A percentile compares a stretch with the other conserved stretches of the same genome.
These are phyloP conservation scores for Cordyceps pruinosa DNA, from an alignment of 2,329 filamentous ascomycete genomes.

Conservation along the genomic window DNA sequence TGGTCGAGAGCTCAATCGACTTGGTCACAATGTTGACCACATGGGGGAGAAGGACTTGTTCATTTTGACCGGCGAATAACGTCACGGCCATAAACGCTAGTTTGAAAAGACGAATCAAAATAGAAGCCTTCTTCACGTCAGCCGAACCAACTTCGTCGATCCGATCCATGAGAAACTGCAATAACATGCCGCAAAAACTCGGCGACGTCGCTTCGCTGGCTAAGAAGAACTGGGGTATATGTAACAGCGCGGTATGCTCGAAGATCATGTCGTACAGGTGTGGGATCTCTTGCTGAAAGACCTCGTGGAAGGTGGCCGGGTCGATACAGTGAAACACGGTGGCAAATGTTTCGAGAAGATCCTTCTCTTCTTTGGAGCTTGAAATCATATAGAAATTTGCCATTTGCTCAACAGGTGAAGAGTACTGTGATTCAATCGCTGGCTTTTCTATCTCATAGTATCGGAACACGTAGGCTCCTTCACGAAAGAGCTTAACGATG, in stretches of 20 bases:
- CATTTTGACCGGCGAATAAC: constrained; percentile 88
- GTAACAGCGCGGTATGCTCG: constrained; percentile 86
- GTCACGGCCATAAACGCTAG: constrained; percentile 99
- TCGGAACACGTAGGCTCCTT: constrained; percentile 91
- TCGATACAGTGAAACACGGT: constrained; percentile 98
- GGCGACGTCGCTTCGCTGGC: constrained; percentile 98
- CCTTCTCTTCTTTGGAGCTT: constrained; percentile 93
- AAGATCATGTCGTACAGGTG: constrained; percentile 97
- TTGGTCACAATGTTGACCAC: constrained; percentile 96
- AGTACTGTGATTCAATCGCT: constrained; percentile 62
- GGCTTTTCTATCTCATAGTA: constrained; percentile 92
- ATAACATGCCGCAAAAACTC: constrained; percentile 94
- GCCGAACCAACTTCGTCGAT: constrained; percentile 91
- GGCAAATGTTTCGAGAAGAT: constrained; percentile 92
- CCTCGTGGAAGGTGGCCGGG: constrained; percentile 95
- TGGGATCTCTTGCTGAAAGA: constrained; percentile 95
- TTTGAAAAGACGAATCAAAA: constrained; percentile 91
- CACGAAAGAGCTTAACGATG: constrained; percentile 93
- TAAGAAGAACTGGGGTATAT: constrained; percentile 95
- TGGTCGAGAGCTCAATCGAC: constrained; percentile 92
- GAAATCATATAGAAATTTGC: constrained; percentile 93
- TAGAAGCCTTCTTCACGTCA: constrained; percentile 87
- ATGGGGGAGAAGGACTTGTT: constrained; percentile 89
- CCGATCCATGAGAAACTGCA: constrained; percentile 94
- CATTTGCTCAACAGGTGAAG: constrained; percentile 84